These are phyloP conservation scores for Hypoxylon cercidicola DNA, from an alignment of 495 filamentous ascomycete species.

Conservation along the genomic window DNA sequence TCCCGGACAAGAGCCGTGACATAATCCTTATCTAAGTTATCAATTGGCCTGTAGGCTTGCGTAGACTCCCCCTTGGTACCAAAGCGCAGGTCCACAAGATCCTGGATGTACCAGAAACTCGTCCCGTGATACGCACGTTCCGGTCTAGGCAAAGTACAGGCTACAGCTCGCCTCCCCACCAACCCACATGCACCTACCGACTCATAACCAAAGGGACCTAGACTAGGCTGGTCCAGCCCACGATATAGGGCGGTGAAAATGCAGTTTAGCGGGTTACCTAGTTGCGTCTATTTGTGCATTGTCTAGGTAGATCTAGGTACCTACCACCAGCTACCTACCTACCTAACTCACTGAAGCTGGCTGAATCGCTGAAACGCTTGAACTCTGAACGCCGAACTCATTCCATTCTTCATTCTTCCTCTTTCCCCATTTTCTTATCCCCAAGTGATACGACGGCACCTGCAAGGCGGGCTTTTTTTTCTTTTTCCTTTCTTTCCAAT, in stretches of 20 bases:
- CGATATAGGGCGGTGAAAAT: neutral
- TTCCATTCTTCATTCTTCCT: slow-evolving; percentile 24
- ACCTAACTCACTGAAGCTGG: slow-evolving; percentile 4
- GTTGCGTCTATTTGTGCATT: neutral
- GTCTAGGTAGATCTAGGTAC: neutral
- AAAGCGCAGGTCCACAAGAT: slow-evolving; percentile 11
- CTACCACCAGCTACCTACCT: slow-evolving; percentile 10
- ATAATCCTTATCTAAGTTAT: slow-evolving; percentile 26
- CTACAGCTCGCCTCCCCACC: neutral
- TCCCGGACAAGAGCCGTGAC: slow-evolving; percentile 2
- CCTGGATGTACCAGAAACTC: slow-evolving; percentile 18
- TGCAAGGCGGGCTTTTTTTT: slow-evolving; percentile 39
- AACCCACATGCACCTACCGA: too few relatives aligned
- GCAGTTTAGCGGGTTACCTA: neutral
- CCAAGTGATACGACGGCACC: slow-evolving; percentile 28
- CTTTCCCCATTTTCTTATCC: slow-evolving; percentile 15
- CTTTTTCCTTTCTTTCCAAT: neutral
- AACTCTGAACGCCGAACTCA: neutral
- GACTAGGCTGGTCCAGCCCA: too few relatives aligned
- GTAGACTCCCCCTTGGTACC: too few relatives aligned
- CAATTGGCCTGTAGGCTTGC: neutral
- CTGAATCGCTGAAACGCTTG: neutral
- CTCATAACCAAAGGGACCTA: too few relatives aligned
- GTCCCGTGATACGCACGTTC: slow-evolving; percentile 27
- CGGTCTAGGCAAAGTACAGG: slow-evolving; percentile 26